These are phyloP conservation scores for Urostyla sp. DNA, from an alignment of 73 alveolate species.

Conservation along the genomic window DNA sequence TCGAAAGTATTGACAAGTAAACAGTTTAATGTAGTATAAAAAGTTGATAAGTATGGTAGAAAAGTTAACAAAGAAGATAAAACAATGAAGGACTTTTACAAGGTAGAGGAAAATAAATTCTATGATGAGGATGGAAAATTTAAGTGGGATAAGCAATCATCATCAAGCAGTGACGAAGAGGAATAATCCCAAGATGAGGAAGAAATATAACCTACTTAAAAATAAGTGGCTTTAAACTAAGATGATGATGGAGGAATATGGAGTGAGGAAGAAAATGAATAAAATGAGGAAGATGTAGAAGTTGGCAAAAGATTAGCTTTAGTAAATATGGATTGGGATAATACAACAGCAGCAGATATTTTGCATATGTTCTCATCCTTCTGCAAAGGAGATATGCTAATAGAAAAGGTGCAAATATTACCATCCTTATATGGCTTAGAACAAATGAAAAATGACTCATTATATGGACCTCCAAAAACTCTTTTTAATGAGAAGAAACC, in stretches of 20 bases:
- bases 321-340: conserved; percentile 95
- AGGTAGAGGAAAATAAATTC: conserved; percentile 10
- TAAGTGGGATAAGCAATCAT: conserved; percentile 45
- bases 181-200: conserved; percentile 63
- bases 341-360: conserved; percentile 87
- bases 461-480: conserved; percentile 91
- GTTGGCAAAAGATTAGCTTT: conserved; percentile 92
- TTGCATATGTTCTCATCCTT: conserved; percentile 90
- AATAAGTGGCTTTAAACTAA: too few relatives aligned
- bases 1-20: conserved; percentile 80
- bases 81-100: conserved; percentile 31
- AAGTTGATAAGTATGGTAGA: conserved; percentile 91
- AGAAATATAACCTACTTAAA: too few relatives aligned
- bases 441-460: conserved; percentile 86
- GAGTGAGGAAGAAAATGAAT: conserved; percentile 56
- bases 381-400: conserved; percentile 82
- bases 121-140: conserved; percentile 50
- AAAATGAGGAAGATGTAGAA: conserved; percentile 70
- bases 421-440: conserved; percentile 93
- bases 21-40: conserved; percentile 81
- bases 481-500: conserved; percentile 38
- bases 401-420: conserved; percentile 85
- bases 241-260: conserved; percentile 46
- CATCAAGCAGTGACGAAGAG: conserved; percentile 60
- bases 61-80: conserved; percentile 11